These are phyloP conservation scores for Sanghuangporus weigelae DNA, from an alignment of 1,284 basidiomycete species.

Conservation along the genomic window DNA sequence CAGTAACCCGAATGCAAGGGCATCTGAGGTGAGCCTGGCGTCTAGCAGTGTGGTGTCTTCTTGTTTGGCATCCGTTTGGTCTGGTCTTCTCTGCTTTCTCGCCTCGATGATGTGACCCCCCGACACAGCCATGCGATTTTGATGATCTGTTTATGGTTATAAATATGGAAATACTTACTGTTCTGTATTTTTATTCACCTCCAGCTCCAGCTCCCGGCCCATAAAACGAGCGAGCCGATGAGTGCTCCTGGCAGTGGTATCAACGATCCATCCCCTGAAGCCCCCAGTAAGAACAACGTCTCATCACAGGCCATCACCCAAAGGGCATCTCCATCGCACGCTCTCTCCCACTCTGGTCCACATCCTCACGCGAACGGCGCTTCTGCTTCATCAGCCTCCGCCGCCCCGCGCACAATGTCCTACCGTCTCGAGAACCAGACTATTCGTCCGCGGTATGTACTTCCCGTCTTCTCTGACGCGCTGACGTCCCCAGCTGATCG, in stretches of 20 bases:
- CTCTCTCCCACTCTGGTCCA: neutral
- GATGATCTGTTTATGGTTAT: neutral
- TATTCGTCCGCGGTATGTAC: conserved; percentile 16
- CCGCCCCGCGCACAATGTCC: conserved; percentile 32
- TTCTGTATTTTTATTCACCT: neutral
- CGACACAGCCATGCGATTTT: conserved; percentile 1
- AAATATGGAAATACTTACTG: neutral
- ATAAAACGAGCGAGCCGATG: conserved; percentile 5
- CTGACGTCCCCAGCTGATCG: conserved; percentile 9
- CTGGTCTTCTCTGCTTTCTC: neutral
- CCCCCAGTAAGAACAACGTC: neutral
- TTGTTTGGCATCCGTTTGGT: neutral
- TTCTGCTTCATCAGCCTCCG: conserved; percentile 1
- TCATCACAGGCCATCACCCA: neutral
- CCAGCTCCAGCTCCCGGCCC: neutral
- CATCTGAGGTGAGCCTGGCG: conserved; percentile 6
- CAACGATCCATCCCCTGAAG: conserved; percentile 6
- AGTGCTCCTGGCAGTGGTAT: neutral
- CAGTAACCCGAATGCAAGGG: neutral
- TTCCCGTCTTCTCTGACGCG: conserved; percentile 16
- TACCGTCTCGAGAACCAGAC: conserved; percentile 36
- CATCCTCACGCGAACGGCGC: conserved; percentile 8
- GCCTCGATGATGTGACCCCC: neutral
- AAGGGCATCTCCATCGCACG: neutral
- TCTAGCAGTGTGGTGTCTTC: neutral